Conservation (phyloP, 1,284 basidiomycete genomes). For the Gymnopus androsaceus region DNA sequence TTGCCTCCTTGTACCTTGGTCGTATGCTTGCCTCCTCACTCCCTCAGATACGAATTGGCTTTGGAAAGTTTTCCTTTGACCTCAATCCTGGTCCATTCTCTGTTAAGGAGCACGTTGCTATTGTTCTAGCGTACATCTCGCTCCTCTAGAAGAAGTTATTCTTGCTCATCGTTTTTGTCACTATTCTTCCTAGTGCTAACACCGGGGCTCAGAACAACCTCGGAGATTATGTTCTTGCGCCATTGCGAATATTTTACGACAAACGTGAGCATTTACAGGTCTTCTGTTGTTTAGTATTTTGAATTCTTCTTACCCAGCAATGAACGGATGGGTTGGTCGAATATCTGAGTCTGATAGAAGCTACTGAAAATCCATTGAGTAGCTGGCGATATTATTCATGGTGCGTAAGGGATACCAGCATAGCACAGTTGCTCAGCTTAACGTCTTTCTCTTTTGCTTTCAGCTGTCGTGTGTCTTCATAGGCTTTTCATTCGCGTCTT, state of each 20-base stretch:
- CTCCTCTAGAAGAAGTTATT: neutral
- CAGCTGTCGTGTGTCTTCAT: constrained; percentile 22
- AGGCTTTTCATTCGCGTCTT: constrained; percentile 26
- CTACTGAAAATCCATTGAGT: neutral
- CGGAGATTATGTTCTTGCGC: constrained; percentile 28
- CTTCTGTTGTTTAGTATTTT: neutral
- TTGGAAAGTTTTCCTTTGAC: constrained; percentile 22
- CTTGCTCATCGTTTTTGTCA: neutral
- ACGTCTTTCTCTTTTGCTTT: neutral
- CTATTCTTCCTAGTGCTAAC: constrained; percentile 24
- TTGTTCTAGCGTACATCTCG: constrained; percentile 32
- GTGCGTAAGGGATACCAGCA: constrained; percentile 10
- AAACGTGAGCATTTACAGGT: constrained; percentile 14
- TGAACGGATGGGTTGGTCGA: constrained; percentile 30
- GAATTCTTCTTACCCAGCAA: constrained; percentile 16
- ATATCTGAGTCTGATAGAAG: no score
- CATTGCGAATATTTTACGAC: constrained; percentile 25
- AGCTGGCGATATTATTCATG: constrained; percentile 28
- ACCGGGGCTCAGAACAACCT: constrained; percentile 28
- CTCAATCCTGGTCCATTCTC: constrained; percentile 40
- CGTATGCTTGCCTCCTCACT: constrained; percentile 23
- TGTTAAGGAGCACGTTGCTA: constrained; percentile 71
- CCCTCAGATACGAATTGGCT: constrained; percentile 23
- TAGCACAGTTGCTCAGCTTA: neutral
- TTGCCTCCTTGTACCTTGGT: constrained; percentile 24